phyloP scores from a whole-genome alignment of 805 yeast species.

The Metschnikowia drakensbergensis region DNA sequence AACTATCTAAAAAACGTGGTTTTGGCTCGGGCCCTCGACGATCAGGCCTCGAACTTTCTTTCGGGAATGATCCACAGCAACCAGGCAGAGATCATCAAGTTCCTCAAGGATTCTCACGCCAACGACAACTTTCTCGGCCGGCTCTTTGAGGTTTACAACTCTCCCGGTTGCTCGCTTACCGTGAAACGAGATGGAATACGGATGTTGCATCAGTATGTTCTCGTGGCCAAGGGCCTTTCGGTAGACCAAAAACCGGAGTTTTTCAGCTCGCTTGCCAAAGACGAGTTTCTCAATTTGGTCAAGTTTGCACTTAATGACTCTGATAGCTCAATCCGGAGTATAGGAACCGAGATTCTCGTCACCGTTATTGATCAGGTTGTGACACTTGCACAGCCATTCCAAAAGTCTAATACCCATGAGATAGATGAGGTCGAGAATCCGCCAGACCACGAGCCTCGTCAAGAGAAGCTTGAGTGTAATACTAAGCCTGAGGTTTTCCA shows the following conservation, averaged over 20 bases:
- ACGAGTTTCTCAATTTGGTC: constrained; percentile 68
- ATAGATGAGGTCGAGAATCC: constrained; percentile 24
- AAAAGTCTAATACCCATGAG: constrained; percentile 16
- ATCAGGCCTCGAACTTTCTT: constrained; percentile 64
- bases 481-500: constrained; percentile 20
- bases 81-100: constrained; percentile 63
- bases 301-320: constrained; percentile 64
- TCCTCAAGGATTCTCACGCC: constrained; percentile 45
- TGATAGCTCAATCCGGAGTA: constrained; percentile 47
- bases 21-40: constrained; percentile 77
- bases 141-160: constrained; percentile 56
- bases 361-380: constrained; percentile 83
- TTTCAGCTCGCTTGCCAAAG: constrained; percentile 57
- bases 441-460: neutral
- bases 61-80: constrained; percentile 63
- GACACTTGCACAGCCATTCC: constrained; percentile 46
- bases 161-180: constrained; percentile 11
- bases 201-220: constrained; percentile 74
- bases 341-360: constrained; percentile 78
- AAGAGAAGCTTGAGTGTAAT: constrained; percentile 8
- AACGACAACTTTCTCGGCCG: constrained; percentile 46
- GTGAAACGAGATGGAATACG: constrained; percentile 64
- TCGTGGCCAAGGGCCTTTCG: constrained; percentile 66
- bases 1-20: constrained; percentile 86
- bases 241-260: constrained; percentile 60